phyloP scores from a whole-genome alignment of 2,329 filamentous ascomycete genomes.

The Dryadomyces sulphureus region DNA sequence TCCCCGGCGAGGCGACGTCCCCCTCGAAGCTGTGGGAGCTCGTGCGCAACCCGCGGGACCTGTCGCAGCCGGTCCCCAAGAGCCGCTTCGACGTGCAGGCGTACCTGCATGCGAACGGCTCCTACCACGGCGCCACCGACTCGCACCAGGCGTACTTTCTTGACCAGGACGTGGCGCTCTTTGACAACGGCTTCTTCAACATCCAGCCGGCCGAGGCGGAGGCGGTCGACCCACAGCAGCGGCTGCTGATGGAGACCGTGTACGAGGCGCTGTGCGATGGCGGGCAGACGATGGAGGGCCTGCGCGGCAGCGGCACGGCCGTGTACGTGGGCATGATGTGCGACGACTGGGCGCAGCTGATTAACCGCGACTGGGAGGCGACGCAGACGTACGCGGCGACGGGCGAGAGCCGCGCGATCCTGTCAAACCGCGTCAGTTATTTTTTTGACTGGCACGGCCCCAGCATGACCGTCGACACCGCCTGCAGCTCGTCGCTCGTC shows the following conservation, averaged over 20 bases:
- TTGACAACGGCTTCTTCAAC: constrained; percentile 54
- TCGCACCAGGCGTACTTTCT: constrained; percentile 1
- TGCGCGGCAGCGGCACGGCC: background rate
- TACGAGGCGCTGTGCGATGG: constrained; percentile 45
- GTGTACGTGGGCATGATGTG: constrained; percentile 16
- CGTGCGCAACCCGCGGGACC: constrained; percentile 15
- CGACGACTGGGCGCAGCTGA: constrained; percentile 13
- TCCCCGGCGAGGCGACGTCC: background rate
- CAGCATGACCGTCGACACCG: constrained; percentile 23
- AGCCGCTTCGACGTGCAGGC: constrained; percentile 17
- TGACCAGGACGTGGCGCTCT: constrained; percentile 16
- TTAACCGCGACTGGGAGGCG: constrained; percentile 11
- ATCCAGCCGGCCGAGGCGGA: constrained; percentile 53
- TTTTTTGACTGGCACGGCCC: constrained; percentile 20
- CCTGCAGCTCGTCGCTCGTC: constrained; percentile 21
- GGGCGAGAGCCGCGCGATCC: constrained; percentile 16
- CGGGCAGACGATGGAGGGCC: background rate
- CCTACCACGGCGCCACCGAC: background rate
- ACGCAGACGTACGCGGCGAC: constrained; percentile 12
- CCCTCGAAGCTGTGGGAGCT: constrained; percentile 16
- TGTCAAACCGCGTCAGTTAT: constrained; percentile 22
- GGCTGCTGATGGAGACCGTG: constrained; percentile 44
- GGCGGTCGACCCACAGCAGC: constrained; percentile 52
- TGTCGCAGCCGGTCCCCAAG: constrained; percentile 13
- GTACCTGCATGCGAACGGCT: constrained; percentile 16